Percentiles rank a stretch among this genome's conserved stretches.
phyloP scores from a whole-genome alignment of 768 basidiomycete species.

The Russula virescens region DNA sequence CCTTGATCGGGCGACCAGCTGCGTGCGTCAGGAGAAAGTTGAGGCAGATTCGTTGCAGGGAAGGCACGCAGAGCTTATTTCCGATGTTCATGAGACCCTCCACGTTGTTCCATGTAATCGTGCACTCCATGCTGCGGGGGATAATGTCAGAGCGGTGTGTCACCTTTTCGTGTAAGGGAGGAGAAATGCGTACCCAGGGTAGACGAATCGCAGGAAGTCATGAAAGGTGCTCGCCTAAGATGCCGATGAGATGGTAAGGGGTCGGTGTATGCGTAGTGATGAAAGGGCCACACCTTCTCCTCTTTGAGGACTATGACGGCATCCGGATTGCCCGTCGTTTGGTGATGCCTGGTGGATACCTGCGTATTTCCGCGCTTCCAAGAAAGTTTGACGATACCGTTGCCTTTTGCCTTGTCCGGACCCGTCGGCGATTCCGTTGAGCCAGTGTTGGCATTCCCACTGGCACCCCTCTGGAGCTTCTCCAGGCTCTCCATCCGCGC shows the following conservation, averaged over 20 bases:
- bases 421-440: conserved; percentile 10
- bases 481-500: conserved; percentile 44
- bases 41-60: conserved; percentile 76
- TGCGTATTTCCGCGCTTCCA: conserved; percentile 15
- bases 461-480: conserved; percentile 45
- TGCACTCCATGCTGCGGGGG: conserved; percentile 67
- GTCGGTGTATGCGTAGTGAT: not conserved
- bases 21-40: conserved; percentile 89
- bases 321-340: conserved; percentile 44
- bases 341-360: conserved; percentile 5
- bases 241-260: not conserved
- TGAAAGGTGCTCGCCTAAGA: conserved; percentile 76
- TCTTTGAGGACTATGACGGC: conserved; percentile 88
- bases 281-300: conserved; percentile 54
- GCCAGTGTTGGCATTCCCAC: conserved; percentile 1
- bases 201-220: conserved; percentile 89
- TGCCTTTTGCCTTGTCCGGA: conserved; percentile 23
- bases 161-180: too few relatives aligned
- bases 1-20: conserved; percentile 88
- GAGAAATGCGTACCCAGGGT: conserved; percentile 68
- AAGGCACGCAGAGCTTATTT: conserved; percentile 79
- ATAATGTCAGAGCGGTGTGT: conserved; percentile 2
- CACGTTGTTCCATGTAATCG: conserved; percentile 93
- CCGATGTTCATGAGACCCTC: conserved; percentile 88
- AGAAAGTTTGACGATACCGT: conserved; percentile 14